Evolutionary conservation across 805 yeast genomes (phyloP).

Genomic region (Lipomyces mesembrius): DNA sequence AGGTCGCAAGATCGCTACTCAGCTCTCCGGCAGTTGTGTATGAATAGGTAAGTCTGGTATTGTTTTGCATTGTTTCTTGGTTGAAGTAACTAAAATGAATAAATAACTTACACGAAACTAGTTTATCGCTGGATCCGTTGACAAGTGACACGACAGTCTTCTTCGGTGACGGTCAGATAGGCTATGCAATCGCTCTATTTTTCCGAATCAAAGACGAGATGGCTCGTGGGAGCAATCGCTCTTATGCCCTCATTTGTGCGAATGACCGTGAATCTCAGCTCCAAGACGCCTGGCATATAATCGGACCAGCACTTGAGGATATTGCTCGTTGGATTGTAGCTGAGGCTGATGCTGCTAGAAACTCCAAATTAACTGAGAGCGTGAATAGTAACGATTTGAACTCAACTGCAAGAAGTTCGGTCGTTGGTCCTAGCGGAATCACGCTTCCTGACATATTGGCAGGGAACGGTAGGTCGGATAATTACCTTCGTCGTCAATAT

Average conservation of each 20-base stretch:
- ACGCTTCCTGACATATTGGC: conserved; percentile 7
- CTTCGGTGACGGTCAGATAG: conserved; percentile 24
- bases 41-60: conserved; percentile 14
- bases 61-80: not conserved
- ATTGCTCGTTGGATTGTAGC: conserved; percentile 17
- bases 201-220: conserved; percentile 16
- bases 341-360: conserved; percentile 10
- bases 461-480: conserved; percentile 9
- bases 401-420: not conserved
- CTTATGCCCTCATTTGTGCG: conserved; percentile 16
- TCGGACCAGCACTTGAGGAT: conserved; percentile 25
- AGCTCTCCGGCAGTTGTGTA: conserved; percentile 42
- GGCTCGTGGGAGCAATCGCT: conserved; percentile 20
- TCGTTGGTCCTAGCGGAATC: not conserved
- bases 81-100: not conserved
- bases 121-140: conserved; percentile 7
- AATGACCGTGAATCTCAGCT: conserved; percentile 14
- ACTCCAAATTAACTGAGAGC: not conserved
- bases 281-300: conserved; percentile 16
- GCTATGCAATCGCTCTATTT: conserved; percentile 21
- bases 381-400: not conserved
- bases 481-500: conserved; percentile 13
- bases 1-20: conserved; percentile 39
- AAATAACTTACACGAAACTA: not conserved
- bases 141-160: conserved; percentile 14